Percentiles rank a stretch among this genome's conserved stretches.
Evolutionary conservation across 2,329 filamentous ascomycete species (phyloP).

Genomic region (Arthrinium puccinioides): DNA sequence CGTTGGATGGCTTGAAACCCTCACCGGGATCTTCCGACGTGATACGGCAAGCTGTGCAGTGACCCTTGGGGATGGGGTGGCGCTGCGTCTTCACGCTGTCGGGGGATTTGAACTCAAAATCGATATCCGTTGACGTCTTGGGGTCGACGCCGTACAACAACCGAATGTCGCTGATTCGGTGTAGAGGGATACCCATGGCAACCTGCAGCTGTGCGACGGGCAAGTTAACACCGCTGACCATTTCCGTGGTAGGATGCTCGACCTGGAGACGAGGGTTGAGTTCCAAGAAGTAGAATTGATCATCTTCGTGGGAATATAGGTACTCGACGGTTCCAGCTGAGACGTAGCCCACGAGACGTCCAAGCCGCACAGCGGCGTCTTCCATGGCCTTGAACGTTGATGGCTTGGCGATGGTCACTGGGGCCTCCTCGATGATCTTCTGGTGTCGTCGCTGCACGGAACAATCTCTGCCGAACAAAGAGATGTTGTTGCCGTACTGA

Average conservation of each 20-base stretch:
- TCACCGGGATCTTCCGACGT: slow-evolving; percentile 98
- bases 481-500: slow-evolving; percentile 99
- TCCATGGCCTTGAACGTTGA: slow-evolving; percentile 95
- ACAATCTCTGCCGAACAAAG: slow-evolving; percentile 95
- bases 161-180: slow-evolving; percentile 93
- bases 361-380: slow-evolving; percentile 87
- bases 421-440: slow-evolving; percentile 99
- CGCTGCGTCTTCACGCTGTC: slow-evolving; percentile 79
- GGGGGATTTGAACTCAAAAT: slow-evolving; percentile 91
- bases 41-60: slow-evolving; percentile 97
- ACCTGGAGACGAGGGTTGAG: slow-evolving; percentile 98
- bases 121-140: slow-evolving; percentile 77
- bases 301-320: slow-evolving; percentile 92
- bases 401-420: slow-evolving; percentile 88
- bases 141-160: slow-evolving; percentile 94
- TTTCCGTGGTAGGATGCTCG: slow-evolving; percentile 98
- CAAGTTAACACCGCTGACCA: slow-evolving; percentile 97
- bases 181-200: slow-evolving; percentile 95
- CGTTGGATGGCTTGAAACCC: slow-evolving; percentile 98
- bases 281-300: slow-evolving; percentile 99
- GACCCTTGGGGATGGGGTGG: slow-evolving; percentile 86
- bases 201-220: slow-evolving; percentile 96
- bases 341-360: slow-evolving; percentile 92
- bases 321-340: slow-evolving; percentile 99
- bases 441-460: slow-evolving; percentile 97